Percentiles rank a stretch among this genome's conserved stretches.
Conservation (phyloP, 495 filamentous ascomycete species). For the Cetradonia linearis region DNA sequence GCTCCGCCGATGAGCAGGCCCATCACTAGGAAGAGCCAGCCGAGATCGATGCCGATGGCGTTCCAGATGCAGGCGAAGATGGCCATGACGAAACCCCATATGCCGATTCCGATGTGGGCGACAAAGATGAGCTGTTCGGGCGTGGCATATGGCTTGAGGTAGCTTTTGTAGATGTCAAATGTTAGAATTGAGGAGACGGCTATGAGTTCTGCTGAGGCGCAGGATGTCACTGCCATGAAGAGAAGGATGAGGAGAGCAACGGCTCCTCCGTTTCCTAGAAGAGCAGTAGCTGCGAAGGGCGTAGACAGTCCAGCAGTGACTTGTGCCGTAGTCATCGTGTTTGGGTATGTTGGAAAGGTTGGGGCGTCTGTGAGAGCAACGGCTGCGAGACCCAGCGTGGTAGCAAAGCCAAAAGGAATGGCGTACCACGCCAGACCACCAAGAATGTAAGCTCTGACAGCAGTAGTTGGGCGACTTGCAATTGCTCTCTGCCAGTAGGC, state of each 20-base stretch:
- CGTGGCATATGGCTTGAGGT: slow-evolving; percentile 38
- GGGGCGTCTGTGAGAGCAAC: slow-evolving; percentile 39
- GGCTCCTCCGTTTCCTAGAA: slow-evolving; percentile 41
- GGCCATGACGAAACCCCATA: slow-evolving; percentile 41
- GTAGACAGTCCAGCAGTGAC: slow-evolving; percentile 37
- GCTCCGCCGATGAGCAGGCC: slow-evolving; percentile 40
- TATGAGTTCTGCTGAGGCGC: slow-evolving; percentile 43
- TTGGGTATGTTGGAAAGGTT: slow-evolving; percentile 45
- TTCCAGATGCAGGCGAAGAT: slow-evolving; percentile 37
- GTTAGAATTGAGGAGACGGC: slow-evolving; percentile 45
- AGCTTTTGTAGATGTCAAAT: slow-evolving; percentile 48
- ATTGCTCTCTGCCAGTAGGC: slow-evolving; percentile 43
- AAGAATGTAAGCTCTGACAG: slow-evolving; percentile 40
- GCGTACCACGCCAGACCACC: slow-evolving; percentile 43
- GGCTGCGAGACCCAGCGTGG: slow-evolving; percentile 38
- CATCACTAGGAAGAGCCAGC: slow-evolving; percentile 38
- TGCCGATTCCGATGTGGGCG: slow-evolving; percentile 37
- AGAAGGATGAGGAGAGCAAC: slow-evolving; percentile 39
- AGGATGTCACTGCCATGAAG: slow-evolving; percentile 45
- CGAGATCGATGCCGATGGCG: slow-evolving; percentile 35
- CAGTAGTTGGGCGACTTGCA: slow-evolving; percentile 36
- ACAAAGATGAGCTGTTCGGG: slow-evolving; percentile 37
- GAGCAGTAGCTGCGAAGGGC: slow-evolving; percentile 38
- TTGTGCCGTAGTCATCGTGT: slow-evolving; percentile 36
- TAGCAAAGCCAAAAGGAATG: slow-evolving; percentile 43